Evolutionary conservation across 768 basidiomycete genomes (phyloP).

Genomic region (Naganishia vaughanmartiniae): DNA sequence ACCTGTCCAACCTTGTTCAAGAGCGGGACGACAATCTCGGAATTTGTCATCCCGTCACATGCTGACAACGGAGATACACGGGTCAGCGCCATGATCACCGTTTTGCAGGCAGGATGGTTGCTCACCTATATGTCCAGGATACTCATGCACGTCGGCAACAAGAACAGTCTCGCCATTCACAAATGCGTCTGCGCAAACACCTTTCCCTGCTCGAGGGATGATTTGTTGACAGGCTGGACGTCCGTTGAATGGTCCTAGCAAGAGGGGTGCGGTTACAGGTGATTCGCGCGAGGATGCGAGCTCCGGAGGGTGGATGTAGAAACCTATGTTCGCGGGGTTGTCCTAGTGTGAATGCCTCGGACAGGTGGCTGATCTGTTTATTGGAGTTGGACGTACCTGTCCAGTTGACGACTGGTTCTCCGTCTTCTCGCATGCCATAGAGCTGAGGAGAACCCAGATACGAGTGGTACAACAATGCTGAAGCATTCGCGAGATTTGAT

Average conservation of each 20-base stretch:
- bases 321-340: conserved; percentile 59
- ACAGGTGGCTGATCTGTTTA: no score
- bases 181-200: conserved; percentile 83
- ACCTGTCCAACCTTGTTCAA: conserved; percentile 41
- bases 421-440: conserved; percentile 59
- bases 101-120: background rate
- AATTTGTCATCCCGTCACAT: conserved; percentile 84
- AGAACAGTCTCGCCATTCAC: conserved; percentile 60
- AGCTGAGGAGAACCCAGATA: conserved; percentile 63
- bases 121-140: conserved; percentile 80
- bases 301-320: conserved; percentile 64
- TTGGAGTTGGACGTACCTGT: no score
- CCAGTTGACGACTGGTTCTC: conserved; percentile 79
- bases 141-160: conserved; percentile 73
- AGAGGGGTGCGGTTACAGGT: conserved; percentile 51
- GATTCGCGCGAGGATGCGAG: conserved; percentile 22
- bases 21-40: conserved; percentile 85
- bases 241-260: conserved; percentile 83
- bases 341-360: no score
- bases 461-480: conserved; percentile 75
- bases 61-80: conserved; percentile 46
- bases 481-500: conserved; percentile 80
- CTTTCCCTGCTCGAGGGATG: conserved; percentile 59
- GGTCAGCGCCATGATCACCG: background rate
- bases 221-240: conserved; percentile 89